Evolutionary conservation across 2,329 filamentous ascomycete species (phyloP), one percentile per base, ranked within the genome.

Genomic region (Aureobasidium zeae): DNA sequence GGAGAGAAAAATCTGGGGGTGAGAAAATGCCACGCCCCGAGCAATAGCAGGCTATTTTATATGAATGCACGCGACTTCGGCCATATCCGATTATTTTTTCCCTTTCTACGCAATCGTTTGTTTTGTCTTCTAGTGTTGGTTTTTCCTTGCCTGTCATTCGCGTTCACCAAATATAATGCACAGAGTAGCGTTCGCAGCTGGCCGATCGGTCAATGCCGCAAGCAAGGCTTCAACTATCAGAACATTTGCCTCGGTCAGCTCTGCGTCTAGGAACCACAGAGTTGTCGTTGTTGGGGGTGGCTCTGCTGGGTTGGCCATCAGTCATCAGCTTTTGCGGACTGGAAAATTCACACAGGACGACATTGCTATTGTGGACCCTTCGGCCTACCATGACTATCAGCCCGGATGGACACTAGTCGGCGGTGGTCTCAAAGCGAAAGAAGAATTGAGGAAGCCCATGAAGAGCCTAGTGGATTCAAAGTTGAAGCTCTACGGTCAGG

Each of bases 391-490:
- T 55, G 69, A 83, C 62, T 83, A 81, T 57, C 79, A 83, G 58
- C 77, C 79, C 1, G 79, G 79, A 43, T 83, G 78, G 78, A 83
- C 79, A 2, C 66, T 83, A 1, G 79, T 82, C 2, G 79, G 78
- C 31, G 77, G 74, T 28, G 79, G 79, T 3, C 66, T 83, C 28
- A 81, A 81, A 60, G 70, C 65, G 34, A 78, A 77, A 55, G 65
- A 79, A 49, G 70, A 79, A 17, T 61, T 82, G 45, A 69, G 70
- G 34, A 60, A 63, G 45, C 71, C 71, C 1, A 55, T 81, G 28
- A 53, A 63, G 4, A 62, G 61, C 35, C 56, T 82, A 36, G 59
- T 82, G 6, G 70, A 80, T 51, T 58, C 72, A n/a, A 77, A 77
- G 53, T 59, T 83, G 49, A 73, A 73, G 53, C 70, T 79, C 52